Base-by-base conservation (phyloP, 75 land plant species). In the Picea glauca region DNA sequence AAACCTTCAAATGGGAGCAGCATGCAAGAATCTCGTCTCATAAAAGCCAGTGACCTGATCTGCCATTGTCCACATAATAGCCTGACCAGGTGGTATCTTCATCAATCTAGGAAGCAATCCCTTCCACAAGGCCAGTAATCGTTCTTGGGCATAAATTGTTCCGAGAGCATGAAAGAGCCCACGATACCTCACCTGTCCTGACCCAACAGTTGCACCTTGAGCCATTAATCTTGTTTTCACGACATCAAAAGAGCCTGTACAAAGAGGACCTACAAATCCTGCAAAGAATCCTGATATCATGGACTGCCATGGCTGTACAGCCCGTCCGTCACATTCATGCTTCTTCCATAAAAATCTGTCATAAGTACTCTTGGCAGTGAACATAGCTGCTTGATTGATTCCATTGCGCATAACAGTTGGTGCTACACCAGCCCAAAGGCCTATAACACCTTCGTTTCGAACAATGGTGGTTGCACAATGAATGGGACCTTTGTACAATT, bases 31-130 rank as follows among this genome's bases (percentile, higher is more conserved):
- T 77, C 86, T 87, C 80, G 92, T 92, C 79, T 97, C 99, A 83
- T 97, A 97, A 1, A 91, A 80, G 13, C 99, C 98, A 33, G 83
- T 95, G 1, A 97, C 75, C 81, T 97, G 99, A 82, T 97, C 99
- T 23, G 99, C 98, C 13, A 97, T 98, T 76, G 91, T 88, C 99
- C 99, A 97, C 98, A 95, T 90, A 7, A 97, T 97, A 13, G 99
- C 99, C 84, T 97, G 99, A 1, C 99, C 99, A n/a, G 99, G 98
- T 30, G 99, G 99, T 57, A 97, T 97, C 80, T 98, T 90, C 99
- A 97, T 97, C 13, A 97, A 86, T 72, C 99, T 84, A 13, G 99
- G 99, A 59, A 97, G 79, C 74, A 97, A 82, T 14, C 99, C 99
- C 79, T 89, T 95, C 99, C 99, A 97, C 66, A 97, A 58, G 13